Evolutionary conservation across 495 filamentous ascomycete genomes (phyloP).

Genomic region (Penicillium soppii): DNA sequence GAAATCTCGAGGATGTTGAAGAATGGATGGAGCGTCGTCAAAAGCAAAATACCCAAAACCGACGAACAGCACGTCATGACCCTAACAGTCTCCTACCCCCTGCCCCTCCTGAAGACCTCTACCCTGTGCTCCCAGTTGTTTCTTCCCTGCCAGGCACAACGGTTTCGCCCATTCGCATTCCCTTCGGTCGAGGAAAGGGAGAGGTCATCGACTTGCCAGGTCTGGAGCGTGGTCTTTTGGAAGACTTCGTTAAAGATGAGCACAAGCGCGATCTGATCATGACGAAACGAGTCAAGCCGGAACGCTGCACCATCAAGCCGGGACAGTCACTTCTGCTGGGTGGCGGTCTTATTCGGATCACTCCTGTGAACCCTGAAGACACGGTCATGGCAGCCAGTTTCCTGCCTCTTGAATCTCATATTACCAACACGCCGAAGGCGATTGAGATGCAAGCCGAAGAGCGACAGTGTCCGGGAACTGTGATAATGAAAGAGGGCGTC

Average conservation of each 20-base stretch:
- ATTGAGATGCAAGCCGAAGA: slow-evolving; percentile 60
- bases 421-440: slow-evolving; percentile 77
- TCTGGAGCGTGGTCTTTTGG: slow-evolving; percentile 69
- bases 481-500: slow-evolving; percentile 57
- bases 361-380: slow-evolving; percentile 61
- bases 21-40: slow-evolving; percentile 33
- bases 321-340: slow-evolving; percentile 80
- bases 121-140: slow-evolving; percentile 77
- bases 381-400: slow-evolving; percentile 77
- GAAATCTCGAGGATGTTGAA: slow-evolving; percentile 40
- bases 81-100: slow-evolving; percentile 66
- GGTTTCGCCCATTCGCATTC: slow-evolving; percentile 85
- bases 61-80: slow-evolving; percentile 14
- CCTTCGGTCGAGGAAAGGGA: slow-evolving; percentile 79
- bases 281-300: slow-evolving; percentile 63
- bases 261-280: slow-evolving; percentile 70
- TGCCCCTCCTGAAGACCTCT: slow-evolving; percentile 65
- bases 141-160: slow-evolving; percentile 91
- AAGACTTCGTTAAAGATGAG: slow-evolving; percentile 62
- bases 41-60: slow-evolving; percentile 16
- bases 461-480: slow-evolving; percentile 52
- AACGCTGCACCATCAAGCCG: slow-evolving; percentile 69
- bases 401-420: slow-evolving; percentile 67
- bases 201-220: slow-evolving; percentile 96
- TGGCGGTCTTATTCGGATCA: slow-evolving; percentile 86